Conservation (phyloP, 768 basidiomycete genomes). For the Xerocomellus dryophilus region DNA sequence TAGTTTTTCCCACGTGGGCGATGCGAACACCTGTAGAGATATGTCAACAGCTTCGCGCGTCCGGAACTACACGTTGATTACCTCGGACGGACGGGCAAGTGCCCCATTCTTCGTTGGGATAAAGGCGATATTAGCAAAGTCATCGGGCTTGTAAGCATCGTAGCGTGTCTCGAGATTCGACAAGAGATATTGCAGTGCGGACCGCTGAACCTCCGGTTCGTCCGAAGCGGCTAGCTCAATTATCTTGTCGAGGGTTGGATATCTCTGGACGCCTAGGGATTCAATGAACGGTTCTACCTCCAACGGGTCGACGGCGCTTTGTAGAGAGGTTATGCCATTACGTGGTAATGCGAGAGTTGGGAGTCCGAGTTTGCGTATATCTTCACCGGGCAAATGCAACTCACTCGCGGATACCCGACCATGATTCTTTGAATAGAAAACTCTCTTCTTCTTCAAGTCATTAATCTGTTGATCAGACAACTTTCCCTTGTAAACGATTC, state of each 20-base stretch:
- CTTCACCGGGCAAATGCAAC: slow-evolving; percentile 76
- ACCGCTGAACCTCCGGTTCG: background rate
- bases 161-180: slow-evolving; percentile 8
- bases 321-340: background rate
- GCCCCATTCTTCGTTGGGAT: slow-evolving; percentile 10
- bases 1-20: slow-evolving; percentile 3
- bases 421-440: slow-evolving; percentile 7
- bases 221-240: slow-evolving; percentile 8
- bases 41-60: background rate
- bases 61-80: background rate
- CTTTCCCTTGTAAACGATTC: slow-evolving; percentile 49
- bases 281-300: background rate
- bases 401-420: slow-evolving; percentile 32
- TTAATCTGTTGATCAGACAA: background rate
- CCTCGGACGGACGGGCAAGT: slow-evolving; percentile 10
- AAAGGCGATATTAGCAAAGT: slow-evolving; percentile 10
- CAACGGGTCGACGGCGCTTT: background rate
- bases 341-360: slow-evolving; percentile 55
- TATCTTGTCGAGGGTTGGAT: slow-evolving; percentile 6
- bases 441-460: background rate
- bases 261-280: background rate
- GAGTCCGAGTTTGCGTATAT: slow-evolving; percentile 65
- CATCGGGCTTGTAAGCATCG: slow-evolving; percentile 7
- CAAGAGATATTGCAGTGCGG: slow-evolving; percentile 13
- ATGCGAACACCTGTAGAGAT: slow-evolving; percentile 8